phyloP scores from a whole-genome alignment of 805 yeast genomes.

The Barnettozyma californica region DNA sequence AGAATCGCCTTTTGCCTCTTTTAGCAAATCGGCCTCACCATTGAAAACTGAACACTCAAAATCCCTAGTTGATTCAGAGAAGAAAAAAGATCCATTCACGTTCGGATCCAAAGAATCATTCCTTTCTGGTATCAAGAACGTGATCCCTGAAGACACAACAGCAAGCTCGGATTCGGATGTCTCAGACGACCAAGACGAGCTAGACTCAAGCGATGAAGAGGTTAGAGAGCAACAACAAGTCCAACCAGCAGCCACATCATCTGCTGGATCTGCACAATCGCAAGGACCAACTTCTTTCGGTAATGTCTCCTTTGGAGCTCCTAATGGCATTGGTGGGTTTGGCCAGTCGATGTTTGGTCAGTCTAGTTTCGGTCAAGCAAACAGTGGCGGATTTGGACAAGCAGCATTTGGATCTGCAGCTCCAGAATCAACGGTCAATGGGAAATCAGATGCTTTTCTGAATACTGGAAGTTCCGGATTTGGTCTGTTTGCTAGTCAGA shows the following conservation, averaged over 20 bases:
- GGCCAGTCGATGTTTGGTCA: conserved; percentile 4
- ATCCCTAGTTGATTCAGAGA: background rate
- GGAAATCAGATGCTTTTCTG: background rate
- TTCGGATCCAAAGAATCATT: background rate
- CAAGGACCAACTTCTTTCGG: conserved; percentile 3
- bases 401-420: conserved; percentile 1
- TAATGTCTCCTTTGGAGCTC: background rate
- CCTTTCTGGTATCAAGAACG: background rate
- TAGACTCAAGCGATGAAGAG: conserved; percentile 5
- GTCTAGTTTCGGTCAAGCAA: background rate
- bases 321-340: background rate
- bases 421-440: background rate
- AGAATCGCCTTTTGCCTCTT: conserved; percentile 22
- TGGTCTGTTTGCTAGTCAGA: conserved; percentile 15
- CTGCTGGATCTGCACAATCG: background rate
- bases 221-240: background rate
- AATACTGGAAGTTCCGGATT: conserved; percentile 11
- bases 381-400: background rate
- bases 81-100: background rate
- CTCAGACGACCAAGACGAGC: conserved; percentile 7
- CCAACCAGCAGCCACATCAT: background rate
- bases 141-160: background rate
- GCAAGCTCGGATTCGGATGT: conserved; percentile 3
- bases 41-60: background rate
- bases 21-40: conserved; percentile 8